These are phyloP conservation scores for Phytophthora boehmeriae DNA, from an alignment of 352 stramenopile genomes.

Conservation along the genomic window DNA sequence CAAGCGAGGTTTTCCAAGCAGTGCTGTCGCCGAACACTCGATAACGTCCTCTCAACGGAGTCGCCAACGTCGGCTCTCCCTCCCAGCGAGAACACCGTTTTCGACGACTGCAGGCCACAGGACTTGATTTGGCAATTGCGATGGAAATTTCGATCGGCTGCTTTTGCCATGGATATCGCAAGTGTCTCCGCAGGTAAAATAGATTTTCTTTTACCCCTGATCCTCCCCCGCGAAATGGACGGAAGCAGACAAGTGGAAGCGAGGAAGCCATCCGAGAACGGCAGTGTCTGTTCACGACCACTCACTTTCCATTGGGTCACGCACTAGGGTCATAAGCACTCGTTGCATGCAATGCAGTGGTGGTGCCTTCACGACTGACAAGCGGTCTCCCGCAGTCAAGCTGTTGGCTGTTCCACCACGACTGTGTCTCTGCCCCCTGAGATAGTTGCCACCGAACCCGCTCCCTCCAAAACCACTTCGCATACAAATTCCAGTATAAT, in stretches of 20 bases:
- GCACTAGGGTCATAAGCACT: background rate
- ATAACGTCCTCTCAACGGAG: background rate
- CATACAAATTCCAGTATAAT: no score
- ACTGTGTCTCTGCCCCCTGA: background rate
- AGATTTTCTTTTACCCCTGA: no score
- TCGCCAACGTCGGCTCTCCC: background rate
- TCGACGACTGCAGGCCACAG: background rate
- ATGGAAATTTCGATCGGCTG: background rate
- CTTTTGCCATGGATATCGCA: background rate
- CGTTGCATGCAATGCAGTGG: no score
- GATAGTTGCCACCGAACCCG: background rate
- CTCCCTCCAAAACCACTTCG: background rate
- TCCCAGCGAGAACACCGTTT: background rate
- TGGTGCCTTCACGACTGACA: no score
- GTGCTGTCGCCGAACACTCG: no score
- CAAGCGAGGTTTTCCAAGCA: no score
- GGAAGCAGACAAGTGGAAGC: background rate
- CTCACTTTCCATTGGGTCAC: no score
- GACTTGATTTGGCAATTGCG: no score
- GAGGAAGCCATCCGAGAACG: background rate
- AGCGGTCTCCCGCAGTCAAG: background rate
- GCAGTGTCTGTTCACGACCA: background rate
- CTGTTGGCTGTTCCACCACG: background rate
- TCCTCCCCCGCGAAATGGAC: constrained; percentile 1
- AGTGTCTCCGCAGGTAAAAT: no score